phyloP scores from a whole-genome alignment of 495 filamentous ascomycete genomes.

The Cetradonia linearis region DNA sequence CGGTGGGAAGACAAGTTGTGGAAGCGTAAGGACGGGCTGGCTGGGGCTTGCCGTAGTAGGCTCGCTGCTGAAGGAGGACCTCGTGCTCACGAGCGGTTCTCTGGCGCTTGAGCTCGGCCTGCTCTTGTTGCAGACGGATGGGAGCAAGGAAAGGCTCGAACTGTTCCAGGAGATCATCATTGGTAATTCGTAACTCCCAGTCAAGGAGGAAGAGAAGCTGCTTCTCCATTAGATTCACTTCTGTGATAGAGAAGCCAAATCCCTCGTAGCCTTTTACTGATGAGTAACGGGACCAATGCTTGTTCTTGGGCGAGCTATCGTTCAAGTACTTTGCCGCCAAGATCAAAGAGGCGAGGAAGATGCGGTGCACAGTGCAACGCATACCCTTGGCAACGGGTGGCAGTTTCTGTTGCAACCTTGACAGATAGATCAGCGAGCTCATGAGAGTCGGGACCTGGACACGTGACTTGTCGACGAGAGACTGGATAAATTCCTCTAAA shows the following conservation, averaged over 20 bases:
- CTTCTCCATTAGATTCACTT: conserved; percentile 98
- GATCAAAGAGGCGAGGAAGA: conserved; percentile 72
- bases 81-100: conserved; percentile 26
- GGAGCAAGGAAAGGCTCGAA: conserved; percentile 82
- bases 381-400: conserved; percentile 94
- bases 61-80: conserved; percentile 29
- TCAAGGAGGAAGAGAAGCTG: conserved; percentile 88
- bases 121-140: conserved; percentile 48
- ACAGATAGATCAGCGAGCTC: conserved; percentile 89
- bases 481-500: conserved; percentile 81
- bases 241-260: conserved; percentile 86
- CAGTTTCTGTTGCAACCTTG: conserved; percentile 67
- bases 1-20: conserved; percentile 17
- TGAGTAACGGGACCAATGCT: conserved; percentile 96
- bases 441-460: conserved; percentile 96
- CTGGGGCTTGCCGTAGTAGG: conserved; percentile 34
- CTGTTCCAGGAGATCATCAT: conserved; percentile 76
- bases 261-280: conserved; percentile 60
- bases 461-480: conserved; percentile 81
- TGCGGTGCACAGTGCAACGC: conserved; percentile 88
- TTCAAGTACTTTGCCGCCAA: conserved; percentile 73
- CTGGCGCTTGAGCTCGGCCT: conserved; percentile 24
- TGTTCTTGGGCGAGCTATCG: conserved; percentile 96
- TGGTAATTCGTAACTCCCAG: conserved; percentile 78
- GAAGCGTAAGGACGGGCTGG: conserved; percentile 16